Conservation (phyloP, 495 filamentous ascomycete species). For the Schizothecium vesticola region DNA sequence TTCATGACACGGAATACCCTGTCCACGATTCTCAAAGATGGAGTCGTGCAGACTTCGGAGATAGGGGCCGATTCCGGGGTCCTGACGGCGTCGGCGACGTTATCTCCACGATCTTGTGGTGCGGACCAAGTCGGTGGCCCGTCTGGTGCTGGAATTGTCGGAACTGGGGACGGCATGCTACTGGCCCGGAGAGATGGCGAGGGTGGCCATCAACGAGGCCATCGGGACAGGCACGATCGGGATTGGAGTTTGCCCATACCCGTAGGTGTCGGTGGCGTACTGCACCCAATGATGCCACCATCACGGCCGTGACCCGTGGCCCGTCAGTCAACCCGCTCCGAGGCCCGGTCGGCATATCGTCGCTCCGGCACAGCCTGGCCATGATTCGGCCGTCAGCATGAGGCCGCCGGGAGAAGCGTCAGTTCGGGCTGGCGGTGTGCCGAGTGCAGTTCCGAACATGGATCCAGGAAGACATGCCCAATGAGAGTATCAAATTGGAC, state of each 20-base stretch:
- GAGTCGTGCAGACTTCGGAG: background rate
- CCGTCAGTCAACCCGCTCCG: background rate
- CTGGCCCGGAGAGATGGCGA: slow-evolving; percentile 1
- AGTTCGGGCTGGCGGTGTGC: background rate
- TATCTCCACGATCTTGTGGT: slow-evolving; percentile 8
- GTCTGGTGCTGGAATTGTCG: background rate
- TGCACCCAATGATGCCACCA: background rate
- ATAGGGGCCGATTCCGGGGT: background rate
- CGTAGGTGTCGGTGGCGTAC: background rate
- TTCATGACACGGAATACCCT: background rate
- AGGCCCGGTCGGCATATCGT: slow-evolving; percentile 1
- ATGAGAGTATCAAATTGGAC: background rate
- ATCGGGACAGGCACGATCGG: background rate
- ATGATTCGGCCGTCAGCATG: background rate
- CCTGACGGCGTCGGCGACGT: background rate
- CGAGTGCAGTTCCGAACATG: background rate
- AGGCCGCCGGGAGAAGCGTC: background rate
- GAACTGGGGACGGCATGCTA: slow-evolving; percentile 6
- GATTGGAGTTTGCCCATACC: background rate
- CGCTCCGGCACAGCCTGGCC: slow-evolving; percentile 11
- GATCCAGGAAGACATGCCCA: background rate
- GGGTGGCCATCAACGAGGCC: slow-evolving; percentile 18
- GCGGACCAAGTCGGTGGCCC: background rate
- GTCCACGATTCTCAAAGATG: background rate
- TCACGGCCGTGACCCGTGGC: background rate